phyloP scores from a whole-genome alignment of 306 rosid genomes.

The Pyrus bretschneideri region DNA sequence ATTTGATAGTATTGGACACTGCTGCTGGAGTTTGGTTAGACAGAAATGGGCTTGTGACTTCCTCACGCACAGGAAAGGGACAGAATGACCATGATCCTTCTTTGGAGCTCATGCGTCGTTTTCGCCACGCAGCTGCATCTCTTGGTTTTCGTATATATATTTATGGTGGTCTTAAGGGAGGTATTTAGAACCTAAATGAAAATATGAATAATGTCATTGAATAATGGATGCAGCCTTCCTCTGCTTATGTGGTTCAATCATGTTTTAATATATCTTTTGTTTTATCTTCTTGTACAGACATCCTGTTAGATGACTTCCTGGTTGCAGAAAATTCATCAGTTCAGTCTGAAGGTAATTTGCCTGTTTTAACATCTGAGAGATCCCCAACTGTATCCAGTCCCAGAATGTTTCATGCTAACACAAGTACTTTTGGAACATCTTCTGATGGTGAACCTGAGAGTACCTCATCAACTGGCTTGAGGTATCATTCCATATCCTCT shows the following conservation, averaged over 20 bases:
- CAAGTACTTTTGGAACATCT: constrained; percentile 27
- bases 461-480: constrained; percentile 47
- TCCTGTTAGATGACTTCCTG: constrained; percentile 73
- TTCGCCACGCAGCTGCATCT: constrained; percentile 98
- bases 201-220: constrained; percentile 4
- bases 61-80: constrained; percentile 72
- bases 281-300: constrained; percentile 48
- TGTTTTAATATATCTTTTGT: constrained; percentile 2
- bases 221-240: not conserved
- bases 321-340: constrained; percentile 82
- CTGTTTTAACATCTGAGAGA: constrained; percentile 53
- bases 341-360: constrained; percentile 52
- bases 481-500: constrained; percentile 35
- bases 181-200: constrained; percentile 31
- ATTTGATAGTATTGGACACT: constrained; percentile 81
- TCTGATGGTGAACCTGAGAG: constrained; percentile 39
- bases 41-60: constrained; percentile 85
- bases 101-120: constrained; percentile 95
- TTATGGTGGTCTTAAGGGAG: constrained; percentile 95
- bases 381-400: constrained; percentile 49
- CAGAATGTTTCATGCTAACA: constrained; percentile 39
- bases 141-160: constrained; percentile 73
- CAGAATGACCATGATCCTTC: constrained; percentile 63
- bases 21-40: constrained; percentile 99
- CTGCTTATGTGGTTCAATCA: not conserved